Conservation (phyloP, 768 basidiomycete genomes). For the Leccinum variicolor region DNA sequence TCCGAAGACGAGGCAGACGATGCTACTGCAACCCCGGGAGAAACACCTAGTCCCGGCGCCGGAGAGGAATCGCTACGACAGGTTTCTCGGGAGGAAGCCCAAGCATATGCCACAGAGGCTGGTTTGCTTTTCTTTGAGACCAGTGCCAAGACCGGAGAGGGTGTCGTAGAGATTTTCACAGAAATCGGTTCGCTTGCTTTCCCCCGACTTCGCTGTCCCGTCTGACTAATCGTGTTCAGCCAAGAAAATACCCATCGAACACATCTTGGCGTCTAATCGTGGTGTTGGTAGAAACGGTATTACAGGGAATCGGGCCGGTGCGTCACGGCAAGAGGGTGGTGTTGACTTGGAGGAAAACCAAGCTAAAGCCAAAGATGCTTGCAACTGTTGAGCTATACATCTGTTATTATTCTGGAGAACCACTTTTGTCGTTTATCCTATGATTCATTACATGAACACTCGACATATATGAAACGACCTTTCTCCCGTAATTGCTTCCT, state of each 20-base stretch:
- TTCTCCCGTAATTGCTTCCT: slow-evolving; percentile 28
- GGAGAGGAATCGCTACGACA: slow-evolving; percentile 78
- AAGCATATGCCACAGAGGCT: slow-evolving; percentile 94
- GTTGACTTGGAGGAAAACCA: slow-evolving; percentile 72
- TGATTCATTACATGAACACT: slow-evolving; percentile 18
- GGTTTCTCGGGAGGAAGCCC: slow-evolving; percentile 92
- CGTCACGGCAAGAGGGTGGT: slow-evolving; percentile 46
- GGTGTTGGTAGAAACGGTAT: slow-evolving; percentile 60
- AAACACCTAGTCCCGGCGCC: slow-evolving; percentile 46
- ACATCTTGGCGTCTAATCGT: slow-evolving; percentile 83
- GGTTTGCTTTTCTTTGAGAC: slow-evolving; percentile 96
- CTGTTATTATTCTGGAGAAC: slow-evolving; percentile 13
- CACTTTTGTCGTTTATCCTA: slow-evolving; percentile 18
- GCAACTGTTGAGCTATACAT: slow-evolving; percentile 62
- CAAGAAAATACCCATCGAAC: slow-evolving; percentile 90
- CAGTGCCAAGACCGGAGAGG: slow-evolving; percentile 94
- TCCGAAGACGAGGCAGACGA: slow-evolving; percentile 90
- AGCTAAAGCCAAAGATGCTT: slow-evolving; percentile 68
- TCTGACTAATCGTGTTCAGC: slow-evolving; percentile 39
- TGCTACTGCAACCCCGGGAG: slow-evolving; percentile 84
- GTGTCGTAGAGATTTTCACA: slow-evolving; percentile 94
- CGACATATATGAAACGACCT: slow-evolving; percentile 25
- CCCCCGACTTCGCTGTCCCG: not conserved
- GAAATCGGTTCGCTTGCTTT: slow-evolving; percentile 75
- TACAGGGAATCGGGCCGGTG: slow-evolving; percentile 49